Base-by-base conservation (phyloP, 495 filamentous ascomycete species). In the Neurospora sp. region DNA sequence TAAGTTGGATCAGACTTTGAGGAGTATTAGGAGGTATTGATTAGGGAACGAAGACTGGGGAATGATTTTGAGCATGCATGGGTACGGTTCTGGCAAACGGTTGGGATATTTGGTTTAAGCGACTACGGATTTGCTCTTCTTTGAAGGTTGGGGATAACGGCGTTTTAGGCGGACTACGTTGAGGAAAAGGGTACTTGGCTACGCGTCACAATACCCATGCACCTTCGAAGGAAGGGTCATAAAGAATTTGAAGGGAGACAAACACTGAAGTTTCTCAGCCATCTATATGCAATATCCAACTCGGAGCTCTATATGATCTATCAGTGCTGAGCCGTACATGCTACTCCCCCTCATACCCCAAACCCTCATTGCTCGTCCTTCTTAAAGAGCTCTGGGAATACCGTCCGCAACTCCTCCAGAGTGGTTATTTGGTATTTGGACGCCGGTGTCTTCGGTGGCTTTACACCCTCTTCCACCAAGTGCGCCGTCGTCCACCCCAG, bases 321-420 rank as follows among this genome's bases (percentile, higher is more conserved):
- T 66, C 13, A 17, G 2, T 34, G 54, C 13, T 19, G 15, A 66
- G 54, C 28, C 54, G 42, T 2, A 7, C 48, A 28, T 59, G 15
- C 11, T 5, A 0, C n/a, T 54, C n/a, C 10, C 11, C 45, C 0
- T 11, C 45, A 54, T 11, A 54, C 10, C n/a, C 13, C 19, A 28
- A 28, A 2, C 0, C 54, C 54, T 71, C 19, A 70, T 40, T 70
- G 15, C 21, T 31, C 4, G 1, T 24, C 48, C 28, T 71, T 83
- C 75, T 88, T 92, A 86, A 97, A 97, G 76, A 94, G 86, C 72
- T 92, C 87, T 1, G 94, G 93, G 77, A 95, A 97, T 45, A 89
- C 80, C 0, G 80, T 79, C 69, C 92, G 85, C 72, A 98, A 81
- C 77, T 96, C 91, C 73, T 93, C 87, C 36, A 98, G 83, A 73